Conservation (phyloP, 768 basidiomycete genomes). For the Auricularia heimuer region DNA sequence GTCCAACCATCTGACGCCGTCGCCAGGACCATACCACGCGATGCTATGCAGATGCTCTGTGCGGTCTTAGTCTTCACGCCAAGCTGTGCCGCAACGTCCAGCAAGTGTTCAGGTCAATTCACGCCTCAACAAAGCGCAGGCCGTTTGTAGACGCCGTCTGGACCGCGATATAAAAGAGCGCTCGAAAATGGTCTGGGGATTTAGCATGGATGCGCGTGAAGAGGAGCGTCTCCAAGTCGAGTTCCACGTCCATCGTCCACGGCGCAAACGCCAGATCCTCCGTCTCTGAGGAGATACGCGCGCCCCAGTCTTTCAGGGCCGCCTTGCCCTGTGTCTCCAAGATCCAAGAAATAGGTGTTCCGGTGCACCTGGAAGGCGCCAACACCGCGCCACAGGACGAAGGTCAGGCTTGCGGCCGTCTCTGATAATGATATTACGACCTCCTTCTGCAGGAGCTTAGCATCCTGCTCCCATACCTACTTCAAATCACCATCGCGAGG, state of each 20-base stretch:
- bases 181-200: too few species aligned
- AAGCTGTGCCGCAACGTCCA: conserved; percentile 16
- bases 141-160: conserved; percentile 24
- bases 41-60: conserved; percentile 33
- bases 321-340: background rate
- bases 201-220: too few species aligned
- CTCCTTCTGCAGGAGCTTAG: conserved; percentile 8
- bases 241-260: too few species aligned
- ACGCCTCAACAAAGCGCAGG: conserved; percentile 34
- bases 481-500: too few species aligned
- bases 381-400: too few species aligned
- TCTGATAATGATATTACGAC: background rate
- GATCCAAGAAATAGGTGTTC: too few species aligned
- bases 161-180: too few species aligned
- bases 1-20: conserved; percentile 33
- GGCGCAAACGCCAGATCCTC: too few species aligned
- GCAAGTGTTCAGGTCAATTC: conserved; percentile 31
- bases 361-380: too few species aligned
- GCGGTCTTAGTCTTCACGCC: conserved; percentile 26
- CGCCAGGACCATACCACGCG: conserved; percentile 40
- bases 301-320: too few species aligned
- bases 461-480: too few species aligned
- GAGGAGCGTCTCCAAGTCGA: background rate
- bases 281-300: background rate
- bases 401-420: too few species aligned